phyloP scores from a whole-genome alignment of 805 yeast species.

The Scheffersomyces amazonensis region DNA sequence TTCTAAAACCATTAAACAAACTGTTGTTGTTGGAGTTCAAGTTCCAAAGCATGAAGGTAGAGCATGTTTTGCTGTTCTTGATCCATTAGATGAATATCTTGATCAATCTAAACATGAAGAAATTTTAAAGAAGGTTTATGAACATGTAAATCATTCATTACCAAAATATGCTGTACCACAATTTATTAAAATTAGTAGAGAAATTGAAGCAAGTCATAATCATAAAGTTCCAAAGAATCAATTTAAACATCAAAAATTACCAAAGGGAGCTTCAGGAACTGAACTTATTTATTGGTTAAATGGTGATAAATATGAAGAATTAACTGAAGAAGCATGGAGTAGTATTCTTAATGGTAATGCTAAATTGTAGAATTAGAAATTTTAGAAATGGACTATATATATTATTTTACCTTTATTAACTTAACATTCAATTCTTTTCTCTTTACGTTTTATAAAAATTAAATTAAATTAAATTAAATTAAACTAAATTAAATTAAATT shows the following conservation, averaged over 20 bases:
- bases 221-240: conserved; percentile 75
- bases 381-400: too few species aligned
- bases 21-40: conserved; percentile 83
- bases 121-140: conserved; percentile 24
- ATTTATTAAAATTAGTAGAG: conserved; percentile 65
- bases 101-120: conserved; percentile 32
- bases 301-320: conserved; percentile 49
- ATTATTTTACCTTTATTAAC: too few species aligned
- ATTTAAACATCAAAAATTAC: conserved; percentile 65
- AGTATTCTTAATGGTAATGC: conserved; percentile 34
- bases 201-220: conserved; percentile 69
- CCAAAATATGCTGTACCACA: conserved; percentile 88
- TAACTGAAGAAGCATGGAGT: conserved; percentile 59
- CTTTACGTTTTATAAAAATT: too few species aligned
- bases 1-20: conserved; percentile 49
- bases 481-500: too few species aligned
- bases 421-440: too few species aligned
- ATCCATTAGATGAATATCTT: conserved; percentile 40
- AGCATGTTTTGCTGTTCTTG: conserved; percentile 85
- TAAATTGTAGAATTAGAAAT: conserved; percentile 34
- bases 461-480: neutral
- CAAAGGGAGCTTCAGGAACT: conserved; percentile 59
- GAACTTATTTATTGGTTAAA: conserved; percentile 74
- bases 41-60: conserved; percentile 91
- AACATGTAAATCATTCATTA: conserved; percentile 38